phyloP scores from a whole-genome alignment of 2,329 filamentous ascomycete genomes.

The Colletotrichum tropicicola region DNA sequence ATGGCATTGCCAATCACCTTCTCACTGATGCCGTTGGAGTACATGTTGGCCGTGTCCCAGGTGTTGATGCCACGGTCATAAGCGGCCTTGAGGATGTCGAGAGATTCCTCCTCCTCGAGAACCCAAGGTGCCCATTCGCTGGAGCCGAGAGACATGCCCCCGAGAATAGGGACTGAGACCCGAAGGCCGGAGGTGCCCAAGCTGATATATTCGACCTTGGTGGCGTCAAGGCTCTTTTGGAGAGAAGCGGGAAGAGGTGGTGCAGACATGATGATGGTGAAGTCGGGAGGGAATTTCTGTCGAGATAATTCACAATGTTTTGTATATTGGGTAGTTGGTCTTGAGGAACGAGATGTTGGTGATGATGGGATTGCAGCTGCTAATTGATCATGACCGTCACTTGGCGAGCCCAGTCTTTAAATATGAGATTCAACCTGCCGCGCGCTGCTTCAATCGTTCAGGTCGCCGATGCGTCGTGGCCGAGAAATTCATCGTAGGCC shows the following conservation, averaged over 20 bases:
- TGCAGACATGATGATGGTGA: neutral
- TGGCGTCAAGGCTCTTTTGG: slow-evolving; percentile 35
- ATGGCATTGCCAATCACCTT: slow-evolving; percentile 72
- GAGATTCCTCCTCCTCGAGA: slow-evolving; percentile 8
- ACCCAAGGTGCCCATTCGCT: slow-evolving; percentile 27
- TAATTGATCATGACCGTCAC: neutral
- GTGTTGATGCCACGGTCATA: slow-evolving; percentile 31
- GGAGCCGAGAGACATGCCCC: slow-evolving; percentile 30
- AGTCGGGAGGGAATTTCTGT: neutral
- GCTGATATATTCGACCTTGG: slow-evolving; percentile 55
- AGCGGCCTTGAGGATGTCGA: slow-evolving; percentile 27
- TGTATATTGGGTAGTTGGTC: too few relatives aligned
- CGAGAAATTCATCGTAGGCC: neutral
- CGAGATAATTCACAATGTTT: too few relatives aligned
- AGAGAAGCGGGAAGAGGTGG: slow-evolving; percentile 6
- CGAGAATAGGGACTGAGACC: slow-evolving; percentile 20
- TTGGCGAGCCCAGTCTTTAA: neutral
- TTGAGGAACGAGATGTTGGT: neutral
- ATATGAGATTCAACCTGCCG: neutral
- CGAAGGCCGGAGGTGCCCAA: slow-evolving; percentile 32
- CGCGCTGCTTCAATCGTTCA: neutral
- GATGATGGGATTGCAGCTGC: neutral
- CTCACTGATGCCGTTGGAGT: slow-evolving; percentile 71
- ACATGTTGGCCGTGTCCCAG: slow-evolving; percentile 62
- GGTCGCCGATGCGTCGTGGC: neutral